Evolutionary conservation across 2,329 filamentous ascomycete species (phyloP), one percentile per base, ranked within the genome.

Genomic region (Hypomyces rosellus): DNA sequence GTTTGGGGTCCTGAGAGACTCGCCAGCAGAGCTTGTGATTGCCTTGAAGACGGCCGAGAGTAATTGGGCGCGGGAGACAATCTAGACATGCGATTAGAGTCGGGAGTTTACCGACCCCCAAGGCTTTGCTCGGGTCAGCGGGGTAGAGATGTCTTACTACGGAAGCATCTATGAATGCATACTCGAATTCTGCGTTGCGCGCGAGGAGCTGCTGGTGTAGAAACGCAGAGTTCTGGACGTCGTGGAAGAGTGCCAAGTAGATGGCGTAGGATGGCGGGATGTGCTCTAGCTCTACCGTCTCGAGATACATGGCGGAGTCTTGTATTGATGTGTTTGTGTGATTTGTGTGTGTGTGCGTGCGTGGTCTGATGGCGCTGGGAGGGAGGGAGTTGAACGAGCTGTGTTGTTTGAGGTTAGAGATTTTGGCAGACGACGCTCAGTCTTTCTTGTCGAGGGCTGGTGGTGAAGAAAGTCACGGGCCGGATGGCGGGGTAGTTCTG

Each of bases 141-240:
- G 40, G n/a, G 40, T 15, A 25, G 13, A 30, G 44, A 48, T 46
- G 55, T 69, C 77, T 54, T 75, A 91, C 85, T 66, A 88, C 81
- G 42, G 81, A 82, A 16, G 90, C 90, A 70, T 99, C 92, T 43
- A 99, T 80, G 58, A 99, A 87, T 34, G 91, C 90, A 74, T 97
- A 97, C 69, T 97, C 90, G 61, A 91, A 97, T 8, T 85, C 84
- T 11, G 81, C 63, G 64, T 97, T 96, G 47, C 88, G 87, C 5
- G 82, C 78, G n/a, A 97, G 75, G 5, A 99, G 81, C 70, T 96
- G 91, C 59, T 85, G 76, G 47, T 90, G 85, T 40, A 99, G 75
- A 62, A 86, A 90, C 1, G 79, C 69, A 11, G 89, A 80, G 66
- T 99, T 99, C 54, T 78, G 66, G 50, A 97, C 81, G 65, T 88